Evolutionary conservation across 2,329 filamentous ascomycete genomes (phyloP).

Genomic region (Lizonia empirigonia): DNA sequence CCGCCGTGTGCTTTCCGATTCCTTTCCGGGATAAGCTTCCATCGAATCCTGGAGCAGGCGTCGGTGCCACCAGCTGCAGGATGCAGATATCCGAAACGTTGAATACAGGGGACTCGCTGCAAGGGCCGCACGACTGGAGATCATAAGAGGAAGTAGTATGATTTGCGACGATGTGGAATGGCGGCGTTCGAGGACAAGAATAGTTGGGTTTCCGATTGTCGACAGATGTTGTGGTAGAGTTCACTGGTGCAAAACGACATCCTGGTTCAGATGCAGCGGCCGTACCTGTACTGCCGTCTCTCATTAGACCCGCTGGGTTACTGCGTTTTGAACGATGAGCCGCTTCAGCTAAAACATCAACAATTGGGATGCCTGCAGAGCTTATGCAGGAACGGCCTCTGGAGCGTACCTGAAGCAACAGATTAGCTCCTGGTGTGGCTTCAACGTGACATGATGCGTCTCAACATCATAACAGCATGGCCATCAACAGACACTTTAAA

Average conservation of each 20-base stretch:
- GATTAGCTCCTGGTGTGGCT: not conserved
- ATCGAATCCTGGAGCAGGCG: not conserved
- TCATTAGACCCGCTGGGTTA: too few species aligned
- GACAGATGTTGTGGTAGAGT: not conserved
- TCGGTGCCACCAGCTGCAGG: not conserved
- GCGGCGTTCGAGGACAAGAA: not conserved
- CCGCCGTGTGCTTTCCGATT: not conserved
- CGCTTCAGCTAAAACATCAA: not conserved
- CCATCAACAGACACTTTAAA: not conserved
- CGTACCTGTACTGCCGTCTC: too few species aligned
- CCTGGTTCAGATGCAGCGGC: too few species aligned
- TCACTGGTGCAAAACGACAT: too few species aligned
- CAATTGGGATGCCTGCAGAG: not conserved
- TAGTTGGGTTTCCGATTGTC: not conserved
- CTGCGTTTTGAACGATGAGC: too few species aligned
- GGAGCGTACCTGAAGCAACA: not conserved
- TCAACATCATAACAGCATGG: not conserved
- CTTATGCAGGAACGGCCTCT: conserved; percentile 8
- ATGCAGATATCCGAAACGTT: not conserved
- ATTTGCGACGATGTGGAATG: not conserved
- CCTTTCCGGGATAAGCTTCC: not conserved
- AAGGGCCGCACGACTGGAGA: not conserved
- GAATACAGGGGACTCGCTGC: not conserved
- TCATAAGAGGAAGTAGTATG: not conserved
- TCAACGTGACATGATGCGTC: not conserved